Evolutionary conservation across 148 eudicot genomes (phyloP).

Genomic region (Rhododendron kiyosumense): DNA sequence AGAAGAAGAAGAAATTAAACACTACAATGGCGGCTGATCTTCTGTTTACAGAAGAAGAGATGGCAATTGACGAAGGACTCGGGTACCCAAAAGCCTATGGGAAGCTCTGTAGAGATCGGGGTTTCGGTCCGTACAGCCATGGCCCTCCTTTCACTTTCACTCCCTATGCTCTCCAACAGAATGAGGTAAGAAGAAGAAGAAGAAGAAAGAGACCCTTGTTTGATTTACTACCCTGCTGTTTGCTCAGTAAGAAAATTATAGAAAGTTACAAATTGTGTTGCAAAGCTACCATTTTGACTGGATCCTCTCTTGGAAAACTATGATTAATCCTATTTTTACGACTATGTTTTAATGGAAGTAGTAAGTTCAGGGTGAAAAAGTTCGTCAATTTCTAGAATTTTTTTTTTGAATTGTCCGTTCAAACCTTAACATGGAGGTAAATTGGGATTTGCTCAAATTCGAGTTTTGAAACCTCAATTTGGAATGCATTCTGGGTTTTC

Average conservation of each 20-base stretch:
- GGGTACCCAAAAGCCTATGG: slow-evolving; percentile 87
- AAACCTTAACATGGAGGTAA: background rate
- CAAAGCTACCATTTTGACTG: background rate
- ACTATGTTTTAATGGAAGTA: background rate
- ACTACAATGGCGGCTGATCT: slow-evolving; percentile 47
- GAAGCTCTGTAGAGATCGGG: slow-evolving; percentile 71
- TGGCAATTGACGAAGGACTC: slow-evolving; percentile 59
- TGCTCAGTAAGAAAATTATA: too few species aligned
- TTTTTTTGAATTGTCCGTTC: background rate
- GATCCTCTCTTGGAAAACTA: background rate
- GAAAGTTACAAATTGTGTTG: too few species aligned
- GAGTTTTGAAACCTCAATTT: background rate
- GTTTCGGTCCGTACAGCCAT: slow-evolving; percentile 51
- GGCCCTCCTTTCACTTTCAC: slow-evolving; percentile 80
- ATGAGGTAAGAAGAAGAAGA: slow-evolving; percentile 37
- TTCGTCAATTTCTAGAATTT: background rate
- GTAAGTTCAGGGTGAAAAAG: background rate
- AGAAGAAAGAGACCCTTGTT: background rate
- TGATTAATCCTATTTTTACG: background rate
- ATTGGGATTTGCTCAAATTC: background rate
- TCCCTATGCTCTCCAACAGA: slow-evolving; percentile 48
- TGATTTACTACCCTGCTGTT: too few species aligned
- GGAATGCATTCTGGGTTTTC: background rate
- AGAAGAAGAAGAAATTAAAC: background rate
- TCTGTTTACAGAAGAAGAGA: slow-evolving; percentile 56